phyloP scores from a whole-genome alignment of 148 eudicot genomes.

The Tetragonia tetragonoides region DNA sequence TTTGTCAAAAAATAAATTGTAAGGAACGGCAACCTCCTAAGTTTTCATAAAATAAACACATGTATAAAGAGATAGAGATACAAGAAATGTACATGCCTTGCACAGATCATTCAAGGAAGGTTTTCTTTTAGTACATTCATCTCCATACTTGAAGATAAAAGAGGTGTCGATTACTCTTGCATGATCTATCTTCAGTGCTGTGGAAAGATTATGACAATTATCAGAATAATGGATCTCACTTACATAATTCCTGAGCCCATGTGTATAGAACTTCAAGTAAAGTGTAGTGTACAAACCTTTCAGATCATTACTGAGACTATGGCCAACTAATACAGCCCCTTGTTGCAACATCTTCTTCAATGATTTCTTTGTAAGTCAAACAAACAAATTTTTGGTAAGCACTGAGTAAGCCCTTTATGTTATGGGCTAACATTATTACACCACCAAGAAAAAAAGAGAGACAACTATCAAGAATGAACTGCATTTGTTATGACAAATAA shows the following conservation, averaged over 20 bases:
- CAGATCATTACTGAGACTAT: conserved; percentile 85
- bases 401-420: not conserved
- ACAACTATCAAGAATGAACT: not conserved
- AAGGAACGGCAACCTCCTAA: not conserved
- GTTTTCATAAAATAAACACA: not conserved
- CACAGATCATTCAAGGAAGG: conserved; percentile 83
- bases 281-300: conserved; percentile 45
- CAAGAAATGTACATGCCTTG: conserved; percentile 50
- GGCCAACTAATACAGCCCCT: conserved; percentile 83
- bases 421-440: not conserved
- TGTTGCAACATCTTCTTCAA: conserved; percentile 60
- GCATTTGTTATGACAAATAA: not conserved
- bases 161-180: conserved; percentile 89
- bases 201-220: conserved; percentile 17
- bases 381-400: not conserved
- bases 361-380: conserved; percentile 46
- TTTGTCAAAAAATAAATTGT: not conserved
- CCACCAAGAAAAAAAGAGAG: not conserved
- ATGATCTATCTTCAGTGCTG: conserved; percentile 85
- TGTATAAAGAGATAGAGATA: conserved; percentile 2
- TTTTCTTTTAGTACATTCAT: conserved; percentile 40
- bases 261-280: not conserved
- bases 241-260: not conserved
- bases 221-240: not conserved
- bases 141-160: conserved; percentile 63